Base-by-base conservation (phyloP, 202 grass and related monocot genomes). In the Carex arenaria region DNA sequence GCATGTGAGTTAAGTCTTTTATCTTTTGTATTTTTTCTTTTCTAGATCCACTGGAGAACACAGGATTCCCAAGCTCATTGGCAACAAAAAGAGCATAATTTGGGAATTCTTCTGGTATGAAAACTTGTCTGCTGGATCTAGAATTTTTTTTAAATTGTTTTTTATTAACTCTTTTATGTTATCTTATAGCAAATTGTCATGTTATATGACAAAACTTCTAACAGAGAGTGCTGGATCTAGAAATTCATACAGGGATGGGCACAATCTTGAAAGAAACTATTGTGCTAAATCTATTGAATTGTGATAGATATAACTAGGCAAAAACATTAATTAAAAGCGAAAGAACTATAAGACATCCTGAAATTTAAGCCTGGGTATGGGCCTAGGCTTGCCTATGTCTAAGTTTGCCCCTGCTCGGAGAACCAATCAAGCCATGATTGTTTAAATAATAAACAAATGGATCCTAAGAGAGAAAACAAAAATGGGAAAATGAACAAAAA, bases 81-180 rank as follows among this genome's bases (percentile, higher is more conserved):
- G 81, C 90, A 86, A 75, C 72, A 72, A 54, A 89, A 86, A 89
- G 93, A 99, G 65, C 88, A 94, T 13, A 99, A 94, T 89, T 89
- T 99, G 88, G 97, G 97, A 42, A 89, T 99, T 88, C 91, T 96
- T 92, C 89, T 98, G 91, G 95, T 98, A 86, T 85, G 85, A 62
- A 86, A 66, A 78, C 72, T 55, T 84, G 64, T 88, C 20, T 5
- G 10, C 3, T 85, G 83, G 40, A 42, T 42, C 5, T 42, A 42
- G 40, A 42, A 61, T 36, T 89, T 38, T 78, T 67, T 13, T 67
- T 0, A 19, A 67, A 17, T 81, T 81, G 64, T 12, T 84, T 22
- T 26, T 67, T 85, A 22, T 66, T 47, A 67, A 65, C 13, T 31
- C 10, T 67, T 82, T 55, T 68, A 45, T 32, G 61, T 52, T 76